Conservation (phyloP, 179 eudicot genomes). For the Corrigiola litoralis region DNA sequence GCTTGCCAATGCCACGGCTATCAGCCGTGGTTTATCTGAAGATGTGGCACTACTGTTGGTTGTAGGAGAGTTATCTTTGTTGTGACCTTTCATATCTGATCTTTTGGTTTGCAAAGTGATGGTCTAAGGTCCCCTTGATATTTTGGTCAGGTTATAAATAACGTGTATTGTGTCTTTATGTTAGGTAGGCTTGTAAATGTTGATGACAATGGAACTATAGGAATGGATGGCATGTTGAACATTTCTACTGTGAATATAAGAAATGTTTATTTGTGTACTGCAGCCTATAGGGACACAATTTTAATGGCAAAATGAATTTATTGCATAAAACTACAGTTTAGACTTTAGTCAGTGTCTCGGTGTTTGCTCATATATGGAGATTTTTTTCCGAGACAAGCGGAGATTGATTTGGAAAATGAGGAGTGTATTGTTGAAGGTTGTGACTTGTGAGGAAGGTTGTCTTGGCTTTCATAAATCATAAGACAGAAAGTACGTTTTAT, state of each 20-base stretch:
- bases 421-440: too few relatives aligned
- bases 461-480: too few relatives aligned
- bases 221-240: not conserved
- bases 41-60: not conserved
- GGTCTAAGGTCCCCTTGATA: not conserved
- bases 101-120: not conserved
- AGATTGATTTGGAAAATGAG: not conserved
- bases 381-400: too few relatives aligned
- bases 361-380: too few relatives aligned
- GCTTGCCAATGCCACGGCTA: constrained; percentile 6
- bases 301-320: too few relatives aligned
- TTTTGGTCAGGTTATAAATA: not conserved
- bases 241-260: too few relatives aligned
- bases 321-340: too few relatives aligned
- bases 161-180: not conserved
- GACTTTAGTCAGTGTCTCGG: too few relatives aligned
- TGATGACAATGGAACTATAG: not conserved
- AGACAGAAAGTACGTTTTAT: too few relatives aligned
- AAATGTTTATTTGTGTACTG: too few relatives aligned
- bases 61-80: not conserved
- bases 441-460: too few relatives aligned
- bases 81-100: not conserved
- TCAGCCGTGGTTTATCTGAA: constrained; percentile 4
- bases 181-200: not conserved
- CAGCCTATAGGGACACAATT: too few relatives aligned